A percentile compares a stretch with the other conserved stretches of the same genome.
Evolutionary conservation across 192 early-diverging fungal genomes (phyloP).

Genomic region (Radiomyces spectabilis): DNA sequence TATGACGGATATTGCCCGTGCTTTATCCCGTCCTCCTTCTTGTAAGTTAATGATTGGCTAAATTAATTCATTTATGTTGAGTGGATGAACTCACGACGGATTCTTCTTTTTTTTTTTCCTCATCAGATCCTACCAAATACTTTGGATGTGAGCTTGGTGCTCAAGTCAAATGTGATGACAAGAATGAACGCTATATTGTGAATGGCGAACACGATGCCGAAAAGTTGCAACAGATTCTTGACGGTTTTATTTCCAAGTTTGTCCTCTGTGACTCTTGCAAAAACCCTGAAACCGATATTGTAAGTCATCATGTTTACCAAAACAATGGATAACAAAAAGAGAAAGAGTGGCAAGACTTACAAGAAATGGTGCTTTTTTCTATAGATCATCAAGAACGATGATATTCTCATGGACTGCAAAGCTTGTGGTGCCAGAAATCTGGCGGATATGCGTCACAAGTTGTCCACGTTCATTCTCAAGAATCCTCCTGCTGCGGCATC

Average conservation of each 20-base stretch:
- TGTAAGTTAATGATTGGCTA: conserved; percentile 42
- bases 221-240: conserved; percentile 77
- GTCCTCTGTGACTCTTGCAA: conserved; percentile 88
- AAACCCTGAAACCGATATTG: conserved; percentile 96
- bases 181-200: conserved; percentile 88
- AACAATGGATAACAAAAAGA: conserved; percentile 38
- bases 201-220: conserved; percentile 90
- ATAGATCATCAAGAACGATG: conserved; percentile 49
- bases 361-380: neutral
- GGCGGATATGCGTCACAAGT: conserved; percentile 85
- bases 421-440: conserved; percentile 83
- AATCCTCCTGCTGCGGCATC: conserved; percentile 67
- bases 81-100: neutral
- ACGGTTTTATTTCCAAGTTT: conserved; percentile 90
- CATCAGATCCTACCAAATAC: conserved; percentile 72
- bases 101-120: neutral
- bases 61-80: neutral
- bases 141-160: conserved; percentile 97
- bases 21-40: conserved; percentile 78
- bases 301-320: conserved; percentile 23
- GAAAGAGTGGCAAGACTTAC: conserved; percentile 22
- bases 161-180: conserved; percentile 83
- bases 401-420: conserved; percentile 72
- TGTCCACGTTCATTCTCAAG: conserved; percentile 86
- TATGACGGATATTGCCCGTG: conserved; percentile 89